Evolutionary conservation across 352 stramenopile species (phyloP), one percentile per base, ranked within the genome.

Genomic region (Globisporangium parvum): DNA sequence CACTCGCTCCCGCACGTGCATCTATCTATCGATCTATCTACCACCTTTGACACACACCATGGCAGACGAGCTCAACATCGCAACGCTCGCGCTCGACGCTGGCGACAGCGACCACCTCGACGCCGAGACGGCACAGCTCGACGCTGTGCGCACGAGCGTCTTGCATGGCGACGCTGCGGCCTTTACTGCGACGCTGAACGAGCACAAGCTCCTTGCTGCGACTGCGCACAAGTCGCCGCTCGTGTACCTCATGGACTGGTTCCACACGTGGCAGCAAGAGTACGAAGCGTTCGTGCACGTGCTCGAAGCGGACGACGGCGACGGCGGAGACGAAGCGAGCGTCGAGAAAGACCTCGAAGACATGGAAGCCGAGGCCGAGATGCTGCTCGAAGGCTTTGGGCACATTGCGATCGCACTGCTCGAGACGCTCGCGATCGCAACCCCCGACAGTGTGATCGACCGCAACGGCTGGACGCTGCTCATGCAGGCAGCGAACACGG

Each of bases 221-320:
- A 58, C 75, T 45, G 55, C 69, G 47, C 52, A 66, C 31, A 66
- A 67, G 42, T 51, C 71, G 33, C 79, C 77, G 50, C 67, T 92
- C 20, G 65, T 85, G 48, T 86, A 72, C 56, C 69, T 93, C 55
- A 91, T 93, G 84, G 70, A 93, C 49, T 93, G 79, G 77, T 80
- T 93, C 62, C 79, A 93, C 69, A 79, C 72, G 53, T 93, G 84
- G 84, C 84, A 93, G 62, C 84, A 89, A 54, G 79, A 93, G 67
- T 93, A 91, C 70, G 81, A 93, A 55, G 75, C 79, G 35, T 88
- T 89, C 48, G 75, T 84, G 54, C 76, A 87, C 51, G 75, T 91
- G 26, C 51, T 88, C 11, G 80, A 86, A 33, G 66, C 73, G 2
- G 76, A 93, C 49, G 65, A 85, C 18, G 68, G 67, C 5, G 64